Evolutionary conservation across 768 basidiomycete genomes (phyloP), one percentile per base, ranked within the genome.

Genomic region (Rhodosporidiobolus odoratus): DNA sequence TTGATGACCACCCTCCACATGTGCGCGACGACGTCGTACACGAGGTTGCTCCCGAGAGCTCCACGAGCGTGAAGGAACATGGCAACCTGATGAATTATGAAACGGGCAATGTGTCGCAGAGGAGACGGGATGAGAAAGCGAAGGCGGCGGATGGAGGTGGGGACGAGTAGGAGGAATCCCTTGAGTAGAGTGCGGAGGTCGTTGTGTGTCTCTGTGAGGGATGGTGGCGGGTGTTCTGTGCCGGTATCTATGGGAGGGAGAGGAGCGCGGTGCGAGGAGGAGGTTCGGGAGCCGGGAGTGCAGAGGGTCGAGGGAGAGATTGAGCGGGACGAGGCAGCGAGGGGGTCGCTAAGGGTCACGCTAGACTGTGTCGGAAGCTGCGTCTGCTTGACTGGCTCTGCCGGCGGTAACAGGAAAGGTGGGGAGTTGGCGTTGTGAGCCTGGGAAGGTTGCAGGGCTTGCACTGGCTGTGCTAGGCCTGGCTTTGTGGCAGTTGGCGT

Each of bases 1-100:
- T 90, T 90, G 73, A 90, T 91, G 66, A 95, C 84, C 4, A 84
- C 82, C 66, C 89, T 82, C 91, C 90, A 95, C 81, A 95, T 91
- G 57, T 89, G 78, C 79, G 95, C 86, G 48, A 87, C 86, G 35
- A 86, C 82, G 78, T 92, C 89, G 78, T 92, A 93, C 75, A 82
- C 37, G 27, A 73, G 25, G 63, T 65, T 68, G n/a, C 47, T 61
- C 1, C 71, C 71, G 60, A 76, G 69, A 4, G 52, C 56, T 9
- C 69, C 62, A 4, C 72, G 56, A 16, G 69, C 69, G 63, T 76
- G 76, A 7, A 76, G 62, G 32, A 74, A 53, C 66, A 71, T 71
- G 23, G 76, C 72, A 56, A 71, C 19, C 10, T 59, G 54, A 37
- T 62, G 59, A 40, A 75, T 65, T 64, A 76, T 30, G 43, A 67